Base-by-base conservation (phyloP, 805 yeast species). In the Yarrowia keelungensis region DNA sequence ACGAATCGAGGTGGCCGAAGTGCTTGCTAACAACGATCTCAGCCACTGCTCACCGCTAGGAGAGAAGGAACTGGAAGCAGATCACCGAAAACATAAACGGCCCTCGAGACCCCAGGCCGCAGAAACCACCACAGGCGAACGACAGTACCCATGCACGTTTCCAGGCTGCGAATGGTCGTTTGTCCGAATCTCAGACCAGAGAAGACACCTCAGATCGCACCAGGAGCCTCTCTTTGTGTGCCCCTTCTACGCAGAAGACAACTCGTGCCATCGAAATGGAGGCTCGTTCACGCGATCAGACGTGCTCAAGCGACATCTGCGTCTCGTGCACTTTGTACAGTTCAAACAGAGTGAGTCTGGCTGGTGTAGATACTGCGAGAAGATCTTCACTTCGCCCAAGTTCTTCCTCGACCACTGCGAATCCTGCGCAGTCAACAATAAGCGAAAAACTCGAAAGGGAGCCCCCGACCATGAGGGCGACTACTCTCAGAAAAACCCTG, bases 241-340 rank as follows among this genome's bases (percentile, higher is more conserved):
- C 75, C 94, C 94, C 2, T 89, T 82, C 77, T 89, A 90, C 90
- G 81, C 82, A 68, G 80, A 82, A 35, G 90, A 87, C 72, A 86
- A 88, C 4, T 84, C 89, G 8, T 89, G 93, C 75, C 95, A 89
- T 76, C 81, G 89, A 68, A 89, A 88, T 71, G 91, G 89, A 22
- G 93, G 94, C 15, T 85, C 91, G 0, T 90, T 90, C 78, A 87
- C 86, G 73, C 81, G 95, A 54, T 78, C 89, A 70, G 95, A 90
- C 74, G 93, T 90, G 39, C 79, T 89, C 71, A 89, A 89, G 72
- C 81, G 95, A 54, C 95, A 90, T 76, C 78, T 90, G 68, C 81
- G 85, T 66, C 80, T 89, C 49, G 91, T 89, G 51, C 95, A 90
- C 77, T 87, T 82, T 74, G 86, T 85, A 41, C 86, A 76, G 70